Evolutionary conservation across 192 early-diverging fungal genomes (phyloP).

Genomic region (Entomortierella parvispora): DNA sequence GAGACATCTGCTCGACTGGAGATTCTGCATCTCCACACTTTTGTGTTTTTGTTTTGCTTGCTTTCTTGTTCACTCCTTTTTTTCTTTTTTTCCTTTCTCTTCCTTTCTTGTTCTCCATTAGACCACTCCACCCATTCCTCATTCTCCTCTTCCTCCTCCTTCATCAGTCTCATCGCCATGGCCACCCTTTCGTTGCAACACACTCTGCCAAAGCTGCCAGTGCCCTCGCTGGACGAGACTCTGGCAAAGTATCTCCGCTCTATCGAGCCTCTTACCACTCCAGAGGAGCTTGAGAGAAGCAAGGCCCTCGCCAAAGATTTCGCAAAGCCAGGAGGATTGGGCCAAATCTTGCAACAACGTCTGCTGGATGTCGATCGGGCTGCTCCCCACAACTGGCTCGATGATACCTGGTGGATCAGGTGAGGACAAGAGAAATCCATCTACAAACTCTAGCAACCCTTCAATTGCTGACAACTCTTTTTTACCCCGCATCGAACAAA

Average conservation of each 20-base stretch:
- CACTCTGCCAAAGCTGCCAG: conserved; percentile 67
- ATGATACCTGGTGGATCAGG: conserved; percentile 75
- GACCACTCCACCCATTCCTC: not conserved
- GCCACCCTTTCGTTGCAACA: conserved; percentile 56
- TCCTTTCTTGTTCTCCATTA: not conserved
- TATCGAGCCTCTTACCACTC: conserved; percentile 63
- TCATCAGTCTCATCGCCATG: conserved; percentile 1
- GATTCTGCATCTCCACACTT: not conserved
- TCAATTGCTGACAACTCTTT: no score
- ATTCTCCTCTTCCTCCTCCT: not conserved
- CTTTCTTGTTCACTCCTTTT: not conserved
- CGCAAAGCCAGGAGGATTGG: conserved; percentile 55
- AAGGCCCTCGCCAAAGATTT: conserved; percentile 60
- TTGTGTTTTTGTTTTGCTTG: not conserved
- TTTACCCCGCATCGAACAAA: no score
- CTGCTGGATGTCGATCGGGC: conserved; percentile 68
- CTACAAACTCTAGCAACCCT: no score
- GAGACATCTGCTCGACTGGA: not conserved
- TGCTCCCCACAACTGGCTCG: conserved; percentile 74
- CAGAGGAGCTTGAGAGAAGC: conserved; percentile 55
- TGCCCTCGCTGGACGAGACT: conserved; percentile 71
- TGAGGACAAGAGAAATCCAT: conserved; percentile 1
- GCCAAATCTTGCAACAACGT: conserved; percentile 68
- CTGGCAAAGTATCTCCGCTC: conserved; percentile 65
- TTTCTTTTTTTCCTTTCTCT: not conserved